Conservation (phyloP, 1,139 yeast species). For the Candida tetrigidarum region DNA sequence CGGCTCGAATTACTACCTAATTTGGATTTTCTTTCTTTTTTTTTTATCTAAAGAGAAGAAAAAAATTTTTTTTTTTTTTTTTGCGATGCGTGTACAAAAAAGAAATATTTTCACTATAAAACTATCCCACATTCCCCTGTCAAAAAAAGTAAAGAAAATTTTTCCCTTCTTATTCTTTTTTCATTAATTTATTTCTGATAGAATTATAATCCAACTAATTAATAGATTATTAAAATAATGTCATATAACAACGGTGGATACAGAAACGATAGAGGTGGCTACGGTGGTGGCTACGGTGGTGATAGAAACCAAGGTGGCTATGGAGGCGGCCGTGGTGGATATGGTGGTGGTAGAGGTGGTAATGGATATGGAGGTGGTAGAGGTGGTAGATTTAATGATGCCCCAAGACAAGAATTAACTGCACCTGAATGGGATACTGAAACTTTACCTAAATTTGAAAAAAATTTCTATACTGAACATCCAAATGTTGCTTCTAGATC, state of each 20-base stretch:
- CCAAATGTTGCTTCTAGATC: conserved; percentile 76
- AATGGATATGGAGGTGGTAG: conserved; percentile 15
- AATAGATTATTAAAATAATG: conserved; percentile 17
- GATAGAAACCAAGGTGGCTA: conserved; percentile 21
- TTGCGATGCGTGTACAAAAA: no score
- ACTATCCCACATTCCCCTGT: background rate
- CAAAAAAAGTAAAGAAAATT: background rate
- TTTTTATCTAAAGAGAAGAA: no score
- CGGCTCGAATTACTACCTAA: no score
- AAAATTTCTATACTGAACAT: conserved; percentile 91
- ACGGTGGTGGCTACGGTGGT: conserved; percentile 19
- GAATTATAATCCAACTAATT: no score
- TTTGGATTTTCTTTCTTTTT: no score
- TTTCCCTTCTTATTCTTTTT: background rate
- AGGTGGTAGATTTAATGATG: conserved; percentile 35
- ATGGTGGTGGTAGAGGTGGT: conserved; percentile 16
- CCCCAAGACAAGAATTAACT: conserved; percentile 50
- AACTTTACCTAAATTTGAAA: conserved; percentile 86
- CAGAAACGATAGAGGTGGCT: conserved; percentile 26
- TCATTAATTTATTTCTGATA: background rate
- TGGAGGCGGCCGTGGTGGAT: conserved; percentile 18
- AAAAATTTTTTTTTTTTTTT: no score
- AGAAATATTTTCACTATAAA: no score
- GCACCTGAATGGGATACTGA: conserved; percentile 82
- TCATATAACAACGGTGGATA: conserved; percentile 20